These are phyloP conservation scores for Globisporangium acanthophoron DNA, from an alignment of 352 stramenopile species.

Conservation along the genomic window DNA sequence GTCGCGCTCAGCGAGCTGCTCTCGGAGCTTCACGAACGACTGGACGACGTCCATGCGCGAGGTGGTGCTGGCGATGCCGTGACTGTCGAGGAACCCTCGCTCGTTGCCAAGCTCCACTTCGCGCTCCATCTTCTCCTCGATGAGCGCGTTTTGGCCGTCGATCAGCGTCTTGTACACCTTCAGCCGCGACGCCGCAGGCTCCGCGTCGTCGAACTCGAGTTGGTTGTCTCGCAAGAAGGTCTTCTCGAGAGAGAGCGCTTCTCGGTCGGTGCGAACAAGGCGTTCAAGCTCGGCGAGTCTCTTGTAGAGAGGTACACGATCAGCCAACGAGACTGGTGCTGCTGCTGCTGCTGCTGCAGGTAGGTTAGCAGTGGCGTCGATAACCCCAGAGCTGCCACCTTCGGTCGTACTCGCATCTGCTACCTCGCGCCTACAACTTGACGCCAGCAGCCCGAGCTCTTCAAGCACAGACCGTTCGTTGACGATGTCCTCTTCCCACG, in stretches of 20 bases:
- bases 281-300: constrained; percentile 3
- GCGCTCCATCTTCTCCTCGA: constrained; percentile 56
- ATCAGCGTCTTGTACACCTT: constrained; percentile 40
- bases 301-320: constrained; percentile 12
- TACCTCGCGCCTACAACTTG: neutral
- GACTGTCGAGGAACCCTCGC: constrained; percentile 21
- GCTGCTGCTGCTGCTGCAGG: neutral
- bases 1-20: constrained; percentile 3
- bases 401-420: too few species aligned
- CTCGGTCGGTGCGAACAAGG: neutral
- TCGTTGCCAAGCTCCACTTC: constrained; percentile 32
- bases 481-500: constrained; percentile 6
- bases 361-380: neutral
- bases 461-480: constrained; percentile 18
- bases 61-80: constrained; percentile 11
- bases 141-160: constrained; percentile 32
- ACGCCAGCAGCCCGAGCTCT: constrained; percentile 9
- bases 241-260: constrained; percentile 12
- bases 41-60: constrained; percentile 18
- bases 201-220: constrained; percentile 11
- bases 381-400: too few species aligned
- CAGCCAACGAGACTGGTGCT: neutral
- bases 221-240: constrained; percentile 7
- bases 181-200: constrained; percentile 20
- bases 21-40: constrained; percentile 16